Base-by-base conservation (phyloP, 768 basidiomycete genomes). In the Boletus vermiculosoides region DNA sequence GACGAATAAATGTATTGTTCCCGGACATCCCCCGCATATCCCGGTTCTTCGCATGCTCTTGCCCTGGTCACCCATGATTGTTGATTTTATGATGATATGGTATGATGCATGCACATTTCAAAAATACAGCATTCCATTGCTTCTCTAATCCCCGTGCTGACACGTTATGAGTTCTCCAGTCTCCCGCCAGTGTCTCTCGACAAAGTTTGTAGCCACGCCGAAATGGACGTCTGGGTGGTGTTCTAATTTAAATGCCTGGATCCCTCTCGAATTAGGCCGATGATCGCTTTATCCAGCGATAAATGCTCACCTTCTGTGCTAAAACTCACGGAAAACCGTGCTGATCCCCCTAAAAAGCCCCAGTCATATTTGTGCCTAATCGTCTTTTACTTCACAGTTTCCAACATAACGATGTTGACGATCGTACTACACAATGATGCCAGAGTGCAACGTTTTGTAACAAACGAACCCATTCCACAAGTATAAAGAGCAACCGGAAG, bases 71-170 rank as follows among this genome's bases (percentile, higher is more conserved):
- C 56, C 45, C 57, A 57, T 63, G 62, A 57, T 33, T 60, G 39
- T 57, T 53, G 54, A 47, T 56, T 51, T 45, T 68, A 66, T 60
- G 58, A 57, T 56, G 45, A 57, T 78, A 81, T 65, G 79, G 79
- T 76, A 80, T 74, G 73, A 71, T 65, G 64, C 67, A 72, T 71
- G 66, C 71, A 69, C 50, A 45, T 53, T 50, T 53, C 59, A 60
- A 71, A 71, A 73, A 72, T 63, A 71, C 59, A 62, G 57, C 68
- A 66, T 56, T 62, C 41, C 48, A 50, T 56, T 63, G 34, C 52
- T 53, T 55, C 39, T 51, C 54, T 57, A 1, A 65, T 42, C 40
- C 30, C 20, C n/a, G 11, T 45, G 23, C 44, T 30, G 44, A 52
- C 44, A 18, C 9, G 18, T 25, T 28, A 39, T n/a, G 49, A 15